Evolutionary conservation across 2,329 filamentous ascomycete genomes (phyloP).

Genomic region (Saccharata proteae): DNA sequence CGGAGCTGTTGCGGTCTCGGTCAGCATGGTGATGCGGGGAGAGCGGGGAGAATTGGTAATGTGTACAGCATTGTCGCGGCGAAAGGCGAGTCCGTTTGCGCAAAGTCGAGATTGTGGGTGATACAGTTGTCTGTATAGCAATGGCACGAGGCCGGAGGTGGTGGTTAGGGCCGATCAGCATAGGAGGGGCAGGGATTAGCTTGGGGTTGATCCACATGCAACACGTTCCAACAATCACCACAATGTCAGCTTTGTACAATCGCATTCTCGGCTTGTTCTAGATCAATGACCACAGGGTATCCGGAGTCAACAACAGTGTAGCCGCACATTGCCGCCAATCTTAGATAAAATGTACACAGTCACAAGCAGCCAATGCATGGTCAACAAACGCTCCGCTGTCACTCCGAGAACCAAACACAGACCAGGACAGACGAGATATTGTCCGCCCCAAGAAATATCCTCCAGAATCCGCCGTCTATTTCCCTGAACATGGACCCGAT

Average conservation of each 20-base stretch:
- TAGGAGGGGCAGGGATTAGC: conserved; percentile 2
- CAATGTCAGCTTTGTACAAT: no score
- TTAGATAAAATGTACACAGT: conserved; percentile 9
- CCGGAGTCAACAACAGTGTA: no score
- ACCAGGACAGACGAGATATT: no score
- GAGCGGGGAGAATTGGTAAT: conserved; percentile 1
- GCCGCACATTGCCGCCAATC: conserved; percentile 8
- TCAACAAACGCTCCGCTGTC: conserved; percentile 8
- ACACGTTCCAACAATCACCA: no score
- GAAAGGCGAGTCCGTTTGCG: background rate
- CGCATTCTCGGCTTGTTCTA: no score
- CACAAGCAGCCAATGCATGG: conserved; percentile 8
- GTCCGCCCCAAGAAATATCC: conserved; percentile 9
- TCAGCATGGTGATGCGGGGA: conserved; percentile 5
- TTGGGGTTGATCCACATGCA: no score
- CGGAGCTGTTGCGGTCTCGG: conserved; percentile 66
- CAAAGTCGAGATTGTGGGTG: no score
- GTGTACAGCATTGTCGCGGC: conserved; percentile 8
- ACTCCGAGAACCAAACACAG: conserved; percentile 1
- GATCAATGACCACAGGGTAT: no score
- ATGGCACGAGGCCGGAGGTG: no score
- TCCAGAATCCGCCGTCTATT: conserved; percentile 5
- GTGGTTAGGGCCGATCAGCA: conserved; percentile 1
- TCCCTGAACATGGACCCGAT: background rate
- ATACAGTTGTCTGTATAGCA: no score